phyloP scores from a whole-genome alignment of 352 stramenopile genomes.

The Globisporangium nodosum region DNA sequence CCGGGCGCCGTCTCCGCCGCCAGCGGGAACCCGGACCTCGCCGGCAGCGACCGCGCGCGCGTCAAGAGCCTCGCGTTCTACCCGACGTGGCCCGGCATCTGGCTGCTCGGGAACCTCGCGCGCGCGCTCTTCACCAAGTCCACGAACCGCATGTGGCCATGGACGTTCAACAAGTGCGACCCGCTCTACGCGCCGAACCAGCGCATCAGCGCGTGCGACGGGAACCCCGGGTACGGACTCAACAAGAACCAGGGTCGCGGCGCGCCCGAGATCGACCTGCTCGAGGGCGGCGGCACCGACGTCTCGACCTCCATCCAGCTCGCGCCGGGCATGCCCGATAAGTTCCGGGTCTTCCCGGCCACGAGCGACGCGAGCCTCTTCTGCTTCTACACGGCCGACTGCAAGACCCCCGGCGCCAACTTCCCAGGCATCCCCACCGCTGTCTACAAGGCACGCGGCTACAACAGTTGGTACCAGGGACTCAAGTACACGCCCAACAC shows the following conservation, averaged over 20 bases:
- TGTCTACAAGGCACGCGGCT: slow-evolving; percentile 35
- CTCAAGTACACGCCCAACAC: slow-evolving; percentile 56
- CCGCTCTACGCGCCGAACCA: slow-evolving; percentile 44
- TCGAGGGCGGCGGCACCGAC: slow-evolving; percentile 81
- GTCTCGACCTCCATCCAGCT: slow-evolving; percentile 92
- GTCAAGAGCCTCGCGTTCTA: slow-evolving; percentile 33
- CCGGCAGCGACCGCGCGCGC: slow-evolving; percentile 42
- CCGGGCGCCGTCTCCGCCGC: no score
- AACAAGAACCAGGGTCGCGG: slow-evolving; percentile 87
- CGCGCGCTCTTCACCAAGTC: slow-evolving; percentile 93
- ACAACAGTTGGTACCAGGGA: slow-evolving; percentile 72
- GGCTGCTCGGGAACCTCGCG: slow-evolving; percentile 95
- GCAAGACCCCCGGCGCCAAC: slow-evolving; percentile 43
- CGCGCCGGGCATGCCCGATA: slow-evolving; percentile 50
- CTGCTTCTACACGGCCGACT: slow-evolving; percentile 38
- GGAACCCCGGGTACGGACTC: slow-evolving; percentile 87
- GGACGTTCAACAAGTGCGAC: slow-evolving; percentile 93
- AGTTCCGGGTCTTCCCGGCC: slow-evolving; percentile 35
- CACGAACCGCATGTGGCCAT: slow-evolving; percentile 95
- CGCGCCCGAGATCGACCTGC: slow-evolving; percentile 94
- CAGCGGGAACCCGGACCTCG: slow-evolving; percentile 28
- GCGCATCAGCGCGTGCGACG: slow-evolving; percentile 87
- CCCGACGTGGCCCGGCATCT: slow-evolving; percentile 92
- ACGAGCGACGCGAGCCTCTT: neutral
- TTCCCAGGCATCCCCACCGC: slow-evolving; percentile 27